phyloP scores from a whole-genome alignment of 306 rosid species.

The Mimosa bimucronata region DNA sequence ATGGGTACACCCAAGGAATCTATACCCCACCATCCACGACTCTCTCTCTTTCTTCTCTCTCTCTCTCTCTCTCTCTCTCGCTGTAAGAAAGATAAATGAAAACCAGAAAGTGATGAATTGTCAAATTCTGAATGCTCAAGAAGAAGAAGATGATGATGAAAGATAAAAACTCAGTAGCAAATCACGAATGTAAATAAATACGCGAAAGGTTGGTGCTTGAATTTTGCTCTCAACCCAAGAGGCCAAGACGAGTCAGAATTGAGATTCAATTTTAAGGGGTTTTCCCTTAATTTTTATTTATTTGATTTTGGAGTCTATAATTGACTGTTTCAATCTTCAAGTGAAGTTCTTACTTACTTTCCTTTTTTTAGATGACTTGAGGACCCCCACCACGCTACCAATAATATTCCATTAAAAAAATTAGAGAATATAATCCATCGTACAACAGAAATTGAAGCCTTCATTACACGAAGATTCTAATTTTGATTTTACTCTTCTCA shows the following conservation, averaged over 20 bases:
- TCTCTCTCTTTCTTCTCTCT: background rate
- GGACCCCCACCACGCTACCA: no score
- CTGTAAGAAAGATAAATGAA: slow-evolving; percentile 1
- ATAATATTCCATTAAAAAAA: no score
- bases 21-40: slow-evolving; percentile 15
- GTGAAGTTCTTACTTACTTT: no score
- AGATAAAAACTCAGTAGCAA: background rate
- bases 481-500: no score
- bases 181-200: background rate
- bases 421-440: no score
- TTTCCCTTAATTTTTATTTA: background rate
- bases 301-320: background rate
- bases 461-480: no score
- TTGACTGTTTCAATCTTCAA: background rate
- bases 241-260: background rate
- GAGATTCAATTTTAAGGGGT: no score
- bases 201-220: background rate
- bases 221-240: no score
- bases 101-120: background rate
- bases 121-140: slow-evolving; percentile 7
- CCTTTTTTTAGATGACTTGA: no score
- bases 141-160: background rate
- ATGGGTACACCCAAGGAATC: slow-evolving; percentile 32
- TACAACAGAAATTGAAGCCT: no score
- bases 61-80: background rate